Evolutionary conservation across 2,329 filamentous ascomycete genomes (phyloP).

Genomic region (Verticillium dahliae): DNA sequence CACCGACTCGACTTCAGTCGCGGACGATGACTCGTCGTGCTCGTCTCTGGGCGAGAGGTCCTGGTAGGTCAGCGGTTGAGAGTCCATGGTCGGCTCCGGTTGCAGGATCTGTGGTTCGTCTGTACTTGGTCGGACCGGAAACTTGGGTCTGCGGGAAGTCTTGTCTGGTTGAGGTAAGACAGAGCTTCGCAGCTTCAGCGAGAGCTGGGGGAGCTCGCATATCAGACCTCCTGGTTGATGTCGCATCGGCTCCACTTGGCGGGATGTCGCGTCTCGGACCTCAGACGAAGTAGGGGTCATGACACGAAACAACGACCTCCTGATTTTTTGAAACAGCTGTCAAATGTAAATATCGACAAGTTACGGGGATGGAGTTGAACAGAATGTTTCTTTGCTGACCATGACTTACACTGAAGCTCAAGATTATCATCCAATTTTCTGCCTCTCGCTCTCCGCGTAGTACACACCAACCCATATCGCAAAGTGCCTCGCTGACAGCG

Average conservation of each 20-base stretch:
- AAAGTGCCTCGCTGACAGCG: too few relatives aligned
- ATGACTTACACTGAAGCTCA: too few relatives aligned
- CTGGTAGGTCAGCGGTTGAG: background rate
- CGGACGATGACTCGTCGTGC: conserved; percentile 3
- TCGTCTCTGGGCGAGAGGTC: conserved; percentile 1
- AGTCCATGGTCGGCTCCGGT: background rate
- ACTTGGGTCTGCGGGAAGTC: background rate
- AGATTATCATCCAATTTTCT: too few relatives aligned
- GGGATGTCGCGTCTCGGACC: background rate
- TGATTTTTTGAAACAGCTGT: background rate
- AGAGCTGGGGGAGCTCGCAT: background rate
- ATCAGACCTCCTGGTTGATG: background rate
- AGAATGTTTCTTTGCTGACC: too few relatives aligned
- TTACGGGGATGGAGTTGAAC: too few relatives aligned
- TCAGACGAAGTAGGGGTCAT: background rate
- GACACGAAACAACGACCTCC: background rate
- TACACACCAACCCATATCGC: too few relatives aligned
- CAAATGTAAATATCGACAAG: too few relatives aligned
- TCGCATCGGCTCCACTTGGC: background rate
- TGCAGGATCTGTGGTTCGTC: background rate
- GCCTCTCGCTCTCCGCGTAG: too few relatives aligned
- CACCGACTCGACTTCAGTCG: conserved; percentile 7
- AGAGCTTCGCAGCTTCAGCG: background rate
- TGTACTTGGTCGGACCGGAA: background rate
- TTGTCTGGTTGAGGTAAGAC: background rate